Base-by-base conservation (phyloP, 1,139 yeast genomes). In the Saccharomyces hybrid region DNA sequence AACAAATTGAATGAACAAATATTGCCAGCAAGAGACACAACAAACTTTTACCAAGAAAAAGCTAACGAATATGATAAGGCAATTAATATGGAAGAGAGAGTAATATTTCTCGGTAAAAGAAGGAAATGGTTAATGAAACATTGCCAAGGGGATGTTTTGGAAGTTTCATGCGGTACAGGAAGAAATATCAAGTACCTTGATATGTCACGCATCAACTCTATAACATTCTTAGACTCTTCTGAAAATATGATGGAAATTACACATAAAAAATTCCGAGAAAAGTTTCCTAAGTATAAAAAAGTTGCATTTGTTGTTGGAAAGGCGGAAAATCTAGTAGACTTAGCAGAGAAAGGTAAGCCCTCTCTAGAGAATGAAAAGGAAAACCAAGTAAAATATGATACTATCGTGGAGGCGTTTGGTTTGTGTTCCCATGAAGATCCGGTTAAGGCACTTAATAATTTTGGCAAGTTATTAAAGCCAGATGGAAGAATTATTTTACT, bases 401-500 rank as follows among this genome's bases (percentile, higher is more conserved):
- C 97, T 1, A 84, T 95, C 46, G 80, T 88, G 51, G 98, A 93
- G 70, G 88, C 97, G 0, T 93, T 93, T 73, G 99, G 99, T 0
- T 75, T 93, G 51, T 93, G 99, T 71, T 91, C 98, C 0, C 97
- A 93, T 64, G 86, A 91, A 64, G 95, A 95, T 66, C 99, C 99
- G 0, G 90, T 87, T 0, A 75, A 74, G 54, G 95, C 96, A 0
- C 74, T 93, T 62, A 73, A 83, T 59, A 89, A 87, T 65, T 88
- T 93, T 83, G 75, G 79, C 25, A 66, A 75, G 42, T 73, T 93
- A 52, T 76, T 93, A 61, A 85, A 85, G 61, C 96, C 97, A 0
- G 91, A 89, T n/a, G 98, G 99, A 41, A 78, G 95, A 70, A 83
- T 93, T 38, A 82, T 93, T 1, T 75, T 93, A 44, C 75, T 93